phyloP scores from a whole-genome alignment of 2,329 filamentous ascomycete species.

The Trichoderma afroharzianum region DNA sequence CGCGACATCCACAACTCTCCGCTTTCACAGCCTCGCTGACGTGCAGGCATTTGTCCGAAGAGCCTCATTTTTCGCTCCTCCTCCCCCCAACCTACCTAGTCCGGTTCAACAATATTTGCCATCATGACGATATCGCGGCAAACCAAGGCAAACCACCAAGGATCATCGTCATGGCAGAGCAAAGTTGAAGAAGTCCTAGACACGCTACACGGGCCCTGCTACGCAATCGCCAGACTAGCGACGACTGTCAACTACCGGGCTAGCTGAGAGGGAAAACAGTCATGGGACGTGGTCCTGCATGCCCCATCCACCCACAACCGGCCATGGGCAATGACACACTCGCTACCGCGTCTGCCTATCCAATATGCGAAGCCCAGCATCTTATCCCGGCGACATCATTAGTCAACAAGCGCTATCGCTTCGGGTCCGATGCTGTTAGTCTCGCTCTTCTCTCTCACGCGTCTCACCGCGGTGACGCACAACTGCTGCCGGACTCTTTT shows the following conservation, averaged over 20 bases:
- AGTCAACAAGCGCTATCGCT: conserved; percentile 11
- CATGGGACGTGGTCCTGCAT: conserved; percentile 12
- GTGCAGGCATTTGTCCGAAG: conserved; percentile 5
- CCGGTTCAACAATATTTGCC: neutral
- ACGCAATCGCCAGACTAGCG: neutral
- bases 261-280: conserved; percentile 3
- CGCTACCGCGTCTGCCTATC: conserved; percentile 10
- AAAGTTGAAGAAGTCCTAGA: neutral
- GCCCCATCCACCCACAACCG: neutral
- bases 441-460: conserved; percentile 6
- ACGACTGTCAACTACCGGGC: neutral
- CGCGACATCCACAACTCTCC: neutral
- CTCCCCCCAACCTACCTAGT: neutral
- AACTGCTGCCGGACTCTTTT: neutral
- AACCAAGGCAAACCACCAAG: neutral
- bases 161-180: neutral
- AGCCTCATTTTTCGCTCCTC: neutral
- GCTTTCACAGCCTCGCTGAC: conserved; percentile 9
- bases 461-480: conserved; percentile 18
- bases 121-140: conserved; percentile 11
- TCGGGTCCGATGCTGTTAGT: neutral
- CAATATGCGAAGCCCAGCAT: neutral
- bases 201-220: neutral
- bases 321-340: conserved; percentile 3
- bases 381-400: neutral